phyloP scores from a whole-genome alignment of 768 basidiomycete species.

The Boletus tomentosulus region DNA sequence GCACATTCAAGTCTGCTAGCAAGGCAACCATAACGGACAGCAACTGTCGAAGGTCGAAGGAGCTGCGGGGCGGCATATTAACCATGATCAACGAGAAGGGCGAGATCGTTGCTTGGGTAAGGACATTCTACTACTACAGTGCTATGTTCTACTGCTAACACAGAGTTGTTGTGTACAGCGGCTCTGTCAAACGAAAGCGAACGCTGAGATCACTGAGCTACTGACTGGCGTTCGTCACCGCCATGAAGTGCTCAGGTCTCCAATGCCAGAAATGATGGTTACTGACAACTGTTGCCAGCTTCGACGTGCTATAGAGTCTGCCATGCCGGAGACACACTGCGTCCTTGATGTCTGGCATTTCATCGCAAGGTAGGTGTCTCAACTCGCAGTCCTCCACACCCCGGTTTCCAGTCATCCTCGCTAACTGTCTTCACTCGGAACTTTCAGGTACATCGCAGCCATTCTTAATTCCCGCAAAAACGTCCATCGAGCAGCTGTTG shows the following conservation, averaged over 20 bases:
- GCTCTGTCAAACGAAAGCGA: background rate
- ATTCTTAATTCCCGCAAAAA: slow-evolving; percentile 12
- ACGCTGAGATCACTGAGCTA: background rate
- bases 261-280: slow-evolving; percentile 12
- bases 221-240: background rate
- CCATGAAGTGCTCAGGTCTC: slow-evolving; percentile 1
- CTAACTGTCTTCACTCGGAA: background rate
- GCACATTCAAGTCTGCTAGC: slow-evolving; percentile 14
- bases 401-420: background rate
- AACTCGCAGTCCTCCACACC: no score
- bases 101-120: background rate
- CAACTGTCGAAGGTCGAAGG: background rate
- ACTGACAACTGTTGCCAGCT: slow-evolving; percentile 23
- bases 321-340: background rate
- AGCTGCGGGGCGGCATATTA: background rate
- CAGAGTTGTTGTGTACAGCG: background rate
- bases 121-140: background rate
- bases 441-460: slow-evolving; percentile 7
- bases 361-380: slow-evolving; percentile 8
- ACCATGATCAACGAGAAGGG: background rate
- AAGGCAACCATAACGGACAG: slow-evolving; percentile 8
- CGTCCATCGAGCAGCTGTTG: background rate
- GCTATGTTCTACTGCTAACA: background rate
- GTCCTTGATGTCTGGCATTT: slow-evolving; percentile 20
- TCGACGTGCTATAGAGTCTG: background rate